Conservation (phyloP, 768 basidiomycete genomes). For the Rhodosporidiobolus odoratus region DNA sequence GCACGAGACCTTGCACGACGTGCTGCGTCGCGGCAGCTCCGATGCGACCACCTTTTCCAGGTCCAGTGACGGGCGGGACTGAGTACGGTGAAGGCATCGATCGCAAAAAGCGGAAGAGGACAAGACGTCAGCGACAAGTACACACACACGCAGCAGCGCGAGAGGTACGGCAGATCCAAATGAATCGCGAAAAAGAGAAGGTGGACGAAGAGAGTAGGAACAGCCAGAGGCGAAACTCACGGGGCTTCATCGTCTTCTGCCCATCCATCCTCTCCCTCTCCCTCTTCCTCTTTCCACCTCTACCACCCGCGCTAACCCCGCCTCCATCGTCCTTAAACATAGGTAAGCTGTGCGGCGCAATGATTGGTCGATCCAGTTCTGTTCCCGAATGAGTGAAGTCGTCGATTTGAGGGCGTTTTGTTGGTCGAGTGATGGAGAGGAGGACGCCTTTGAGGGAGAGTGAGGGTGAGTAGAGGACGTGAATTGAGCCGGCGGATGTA, state of each 20-base stretch:
- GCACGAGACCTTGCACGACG: conserved; percentile 87
- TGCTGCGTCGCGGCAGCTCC: conserved; percentile 97
- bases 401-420: conserved; percentile 48
- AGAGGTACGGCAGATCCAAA: not conserved
- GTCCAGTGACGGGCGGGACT: conserved; percentile 85
- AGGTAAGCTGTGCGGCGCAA: conserved; percentile 84
- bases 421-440: conserved; percentile 78
- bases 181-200: not conserved
- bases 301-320: conserved; percentile 54
- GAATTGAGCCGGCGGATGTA: conserved; percentile 77
- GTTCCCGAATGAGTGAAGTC: conserved; percentile 3
- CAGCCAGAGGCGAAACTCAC: not conserved
- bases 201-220: not conserved
- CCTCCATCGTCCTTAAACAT: conserved; percentile 74
- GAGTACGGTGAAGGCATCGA: not conserved
- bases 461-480: conserved; percentile 84
- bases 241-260: conserved; percentile 80
- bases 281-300: conserved; percentile 73
- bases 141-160: too few species aligned
- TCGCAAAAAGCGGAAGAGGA: too few species aligned
- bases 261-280: conserved; percentile 85
- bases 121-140: not conserved
- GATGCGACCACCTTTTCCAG: conserved; percentile 86
- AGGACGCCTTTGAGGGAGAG: conserved; percentile 90
- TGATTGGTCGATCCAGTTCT: conserved; percentile 69